phyloP scores from a whole-genome alignment of 192 early-diverging fungal genomes.

The Paraglomus occultum region DNA sequence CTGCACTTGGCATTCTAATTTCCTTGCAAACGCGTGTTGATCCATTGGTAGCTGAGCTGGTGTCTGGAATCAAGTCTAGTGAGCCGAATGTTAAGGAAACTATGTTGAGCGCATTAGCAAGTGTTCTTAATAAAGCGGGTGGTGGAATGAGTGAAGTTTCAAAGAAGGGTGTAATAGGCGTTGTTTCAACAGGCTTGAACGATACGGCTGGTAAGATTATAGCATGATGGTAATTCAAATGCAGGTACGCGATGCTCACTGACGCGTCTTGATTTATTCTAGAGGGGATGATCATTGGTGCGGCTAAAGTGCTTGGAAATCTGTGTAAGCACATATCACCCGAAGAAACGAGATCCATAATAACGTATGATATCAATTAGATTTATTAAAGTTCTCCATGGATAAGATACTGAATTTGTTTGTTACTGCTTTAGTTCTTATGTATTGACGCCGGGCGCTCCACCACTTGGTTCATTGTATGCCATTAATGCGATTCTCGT shows the following conservation, averaged over 20 bases:
- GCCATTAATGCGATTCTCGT: conserved; percentile 49
- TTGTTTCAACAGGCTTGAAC: conserved; percentile 62
- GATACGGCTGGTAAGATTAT: conserved; percentile 35
- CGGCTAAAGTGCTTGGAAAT: conserved; percentile 60
- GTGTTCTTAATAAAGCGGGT: conserved; percentile 63
- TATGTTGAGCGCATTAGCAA: conserved; percentile 73
- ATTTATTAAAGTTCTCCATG: too few species aligned
- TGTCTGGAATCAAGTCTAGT: conserved; percentile 61
- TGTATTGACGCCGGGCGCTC: conserved; percentile 11
- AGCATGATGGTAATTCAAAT: neutral
- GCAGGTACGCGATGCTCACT: neutral
- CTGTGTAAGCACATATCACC: conserved; percentile 52
- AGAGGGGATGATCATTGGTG: conserved; percentile 54
- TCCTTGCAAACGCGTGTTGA: conserved; percentile 73
- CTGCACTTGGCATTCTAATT: conserved; percentile 72
- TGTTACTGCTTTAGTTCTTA: conserved; percentile 44
- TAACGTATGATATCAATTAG: conserved; percentile 5
- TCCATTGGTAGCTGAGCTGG: conserved; percentile 74
- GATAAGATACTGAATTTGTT: neutral
- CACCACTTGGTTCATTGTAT: conserved; percentile 41
- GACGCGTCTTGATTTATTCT: conserved; percentile 1
- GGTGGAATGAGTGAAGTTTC: conserved; percentile 58
- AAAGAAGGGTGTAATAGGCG: conserved; percentile 53
- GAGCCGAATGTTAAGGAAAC: conserved; percentile 59
- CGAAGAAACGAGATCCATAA: conserved; percentile 43